Percentiles rank a stretch among this genome's conserved stretches.
These are phyloP conservation scores for Diophrys sp. DNA, from an alignment of 73 alveolate species.

Conservation along the genomic window DNA sequence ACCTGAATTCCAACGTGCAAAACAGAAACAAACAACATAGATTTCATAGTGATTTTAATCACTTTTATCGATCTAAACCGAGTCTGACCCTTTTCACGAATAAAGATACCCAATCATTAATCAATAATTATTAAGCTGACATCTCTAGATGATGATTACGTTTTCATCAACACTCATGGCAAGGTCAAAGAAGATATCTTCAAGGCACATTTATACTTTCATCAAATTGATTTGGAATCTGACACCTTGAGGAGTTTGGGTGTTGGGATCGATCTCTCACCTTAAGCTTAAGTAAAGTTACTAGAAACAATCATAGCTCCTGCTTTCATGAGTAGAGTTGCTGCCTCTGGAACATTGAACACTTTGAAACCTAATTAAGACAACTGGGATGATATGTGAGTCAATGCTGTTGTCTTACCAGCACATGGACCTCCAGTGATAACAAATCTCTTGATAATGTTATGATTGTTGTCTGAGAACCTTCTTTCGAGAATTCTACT, in stretches of 20 bases:
- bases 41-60: too few species aligned
- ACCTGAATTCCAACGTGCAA: too few species aligned
- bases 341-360: conserved; percentile 84
- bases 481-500: too few species aligned
- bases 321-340: conserved; percentile 67
- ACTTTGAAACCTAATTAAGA: conserved; percentile 71
- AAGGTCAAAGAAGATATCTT: conserved; percentile 60
- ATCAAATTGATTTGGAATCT: conserved; percentile 64
- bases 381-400: conserved; percentile 42
- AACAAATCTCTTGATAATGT: conserved; percentile 59
- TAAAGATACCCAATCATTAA: too few species aligned
- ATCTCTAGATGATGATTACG: too few species aligned
- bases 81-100: too few species aligned
- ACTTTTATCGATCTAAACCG: too few species aligned
- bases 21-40: too few species aligned
- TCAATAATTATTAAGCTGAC: too few species aligned
- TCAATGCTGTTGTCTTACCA: conserved; percentile 84
- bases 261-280: too few species aligned
- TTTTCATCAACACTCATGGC: conserved; percentile 55
- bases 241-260: too few species aligned
- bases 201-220: conserved; percentile 72
- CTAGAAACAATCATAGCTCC: conserved; percentile 68
- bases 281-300: conserved; percentile 44
- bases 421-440: conserved; percentile 94
- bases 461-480: background rate